phyloP scores from a whole-genome alignment of 2,329 filamentous ascomycete genomes.

The Raffaelea deltoideospora region DNA sequence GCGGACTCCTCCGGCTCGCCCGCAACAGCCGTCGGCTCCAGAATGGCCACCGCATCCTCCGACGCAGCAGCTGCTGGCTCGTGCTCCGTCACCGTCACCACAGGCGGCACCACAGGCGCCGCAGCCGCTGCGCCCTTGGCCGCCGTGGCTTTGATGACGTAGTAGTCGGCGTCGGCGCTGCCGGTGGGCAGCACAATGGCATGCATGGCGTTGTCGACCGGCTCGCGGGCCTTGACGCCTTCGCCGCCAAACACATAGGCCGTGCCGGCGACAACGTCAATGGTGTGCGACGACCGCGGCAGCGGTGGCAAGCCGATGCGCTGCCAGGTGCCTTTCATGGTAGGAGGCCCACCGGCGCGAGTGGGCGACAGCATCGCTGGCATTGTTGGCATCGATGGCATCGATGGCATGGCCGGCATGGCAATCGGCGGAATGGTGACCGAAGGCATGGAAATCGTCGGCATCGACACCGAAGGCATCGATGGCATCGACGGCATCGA shows the following conservation, averaged over 20 bases:
- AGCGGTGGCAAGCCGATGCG: slow-evolving; percentile 39
- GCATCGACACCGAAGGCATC: no score
- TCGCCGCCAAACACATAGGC: slow-evolving; percentile 65
- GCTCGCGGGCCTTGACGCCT: slow-evolving; percentile 35
- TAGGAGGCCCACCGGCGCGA: slow-evolving; percentile 11
- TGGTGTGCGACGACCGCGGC: slow-evolving; percentile 58
- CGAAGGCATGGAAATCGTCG: no score
- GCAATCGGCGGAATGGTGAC: no score
- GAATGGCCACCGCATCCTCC: slow-evolving; percentile 7
- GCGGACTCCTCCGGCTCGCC: slow-evolving; percentile 13
- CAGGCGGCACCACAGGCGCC: slow-evolving; percentile 14
- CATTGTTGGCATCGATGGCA: slow-evolving; percentile 13
- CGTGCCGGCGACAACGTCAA: slow-evolving; percentile 43
- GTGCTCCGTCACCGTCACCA: no score
- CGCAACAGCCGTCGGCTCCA: not conserved
- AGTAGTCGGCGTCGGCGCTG: slow-evolving; percentile 43
- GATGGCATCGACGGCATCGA: no score
- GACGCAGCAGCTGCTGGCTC: no score
- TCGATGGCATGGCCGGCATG: slow-evolving; percentile 12
- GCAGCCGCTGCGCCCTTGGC: not conserved
- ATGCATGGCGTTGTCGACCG: slow-evolving; percentile 60
- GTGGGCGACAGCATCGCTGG: slow-evolving; percentile 1
- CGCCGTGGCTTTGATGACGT: slow-evolving; percentile 32
- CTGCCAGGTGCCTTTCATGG: slow-evolving; percentile 45
- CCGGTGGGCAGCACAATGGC: slow-evolving; percentile 44